Base-by-base conservation (phyloP, 2,329 filamentous ascomycete species). In the Phyllosticta paracitricarpa region DNA sequence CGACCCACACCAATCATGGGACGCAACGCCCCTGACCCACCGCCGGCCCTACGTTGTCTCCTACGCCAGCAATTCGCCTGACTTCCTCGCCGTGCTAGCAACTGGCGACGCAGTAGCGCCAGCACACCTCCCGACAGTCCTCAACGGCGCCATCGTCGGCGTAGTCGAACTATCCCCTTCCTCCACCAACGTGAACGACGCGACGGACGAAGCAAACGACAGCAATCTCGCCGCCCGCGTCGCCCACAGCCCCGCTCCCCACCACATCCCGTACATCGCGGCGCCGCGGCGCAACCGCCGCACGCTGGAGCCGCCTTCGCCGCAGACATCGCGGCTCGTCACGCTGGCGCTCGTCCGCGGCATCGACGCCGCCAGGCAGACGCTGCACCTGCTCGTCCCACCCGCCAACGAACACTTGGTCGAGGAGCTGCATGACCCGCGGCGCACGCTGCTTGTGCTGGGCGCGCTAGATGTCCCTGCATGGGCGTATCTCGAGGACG, bases 61-160 rank as follows among this genome's bases (percentile, higher is more conserved):
- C 3, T 92, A 89, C 66, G 72, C 72, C 0, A 81, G 81, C 17
- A 70, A 28, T 68, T 77, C 14, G 82, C 85, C 9, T 79, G 66
- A 69, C 54, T 61, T 92, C 48, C 69, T 82, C n/a, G 88, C 85
- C 0, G 77, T 93, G 25, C 70, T 89, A 28, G 85, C 83, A 40
- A 88, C 91, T 66, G 84, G 86, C 62, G 85, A 86, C 66, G 83
- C 85, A 63, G 79, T 84, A 4, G 76, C 82, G 0, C 73, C 82
- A 0, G 78, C 81, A 4, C 76, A 88, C 6, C 71, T 92, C 1
- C 76, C 79, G 0, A 85, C 88, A 51, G 79, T 85, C 0, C 82
- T 93, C 53, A 86, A 89, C 65, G 89, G 89, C 17, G 82, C 83
- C n/a, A 70, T 91, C 0, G 74, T 93, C 0, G 85, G 88, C 0